Evolutionary conservation across 768 basidiomycete species (phyloP), one percentile per base, ranked within the genome.

Genomic region (Rhizopogon rudus): DNA sequence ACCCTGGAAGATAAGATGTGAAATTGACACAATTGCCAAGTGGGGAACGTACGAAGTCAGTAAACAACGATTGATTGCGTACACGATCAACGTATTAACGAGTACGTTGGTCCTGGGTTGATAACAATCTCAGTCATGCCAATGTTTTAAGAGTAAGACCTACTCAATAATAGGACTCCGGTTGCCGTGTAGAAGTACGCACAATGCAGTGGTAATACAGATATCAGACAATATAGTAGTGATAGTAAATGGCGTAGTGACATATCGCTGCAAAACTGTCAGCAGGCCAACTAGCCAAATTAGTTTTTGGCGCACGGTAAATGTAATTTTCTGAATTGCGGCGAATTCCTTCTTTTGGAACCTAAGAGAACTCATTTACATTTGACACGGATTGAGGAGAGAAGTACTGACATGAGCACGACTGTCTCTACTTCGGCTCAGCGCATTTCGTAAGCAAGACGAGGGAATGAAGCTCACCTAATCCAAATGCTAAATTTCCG

Each of bases 11-110:
- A 39, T 9, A 49, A 52, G n/a, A 51, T 12, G 12, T 39, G 20
- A 52, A 22, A 28, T 40, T 39, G 22, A 5, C 12, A 37, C 20
- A 33, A 33, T 33, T 33, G 9, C 8, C 31, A 17, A 49, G 25
- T 4, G 35, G 48, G 20, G 16, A 2, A 66, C 76, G 52, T 55
- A 79, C 77, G 76, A 75, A 28, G 78, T 79, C 39, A 80, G 61
- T 12, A 80, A 56, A 52, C 77, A 79, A 5, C 78, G 77, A 56
- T 79, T 79, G 57, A 80, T 76, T 5, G 79, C 75, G 57, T 77
- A 80, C 22, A 80, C 62, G 5, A 79, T 80, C 25, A 80, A 63
- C 2, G 65, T 70, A 14, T 73, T 74, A 16, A 80, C 64, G 12
- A 79, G 55, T 1, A 65, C 68, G 50, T 77, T 75, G 3, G 78